These are phyloP conservation scores for Moesziomyces sp. DNA, from an alignment of 1,284 basidiomycete genomes.

Conservation along the genomic window DNA sequence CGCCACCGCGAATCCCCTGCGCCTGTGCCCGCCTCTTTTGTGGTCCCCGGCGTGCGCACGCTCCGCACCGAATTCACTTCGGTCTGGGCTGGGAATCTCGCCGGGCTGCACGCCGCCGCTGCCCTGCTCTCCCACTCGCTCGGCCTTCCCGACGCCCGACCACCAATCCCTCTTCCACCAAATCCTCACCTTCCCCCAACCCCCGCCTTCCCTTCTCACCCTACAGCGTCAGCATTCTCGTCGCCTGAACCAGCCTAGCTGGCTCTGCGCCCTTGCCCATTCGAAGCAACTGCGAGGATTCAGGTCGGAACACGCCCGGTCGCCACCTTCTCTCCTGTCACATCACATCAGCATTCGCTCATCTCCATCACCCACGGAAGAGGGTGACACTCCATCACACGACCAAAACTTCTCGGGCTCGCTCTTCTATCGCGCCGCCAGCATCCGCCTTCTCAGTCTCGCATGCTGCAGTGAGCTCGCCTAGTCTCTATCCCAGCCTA, in stretches of 20 bases:
- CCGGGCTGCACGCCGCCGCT: neutral
- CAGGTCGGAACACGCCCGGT: neutral
- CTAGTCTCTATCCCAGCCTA: neutral
- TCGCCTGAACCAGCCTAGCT: neutral
- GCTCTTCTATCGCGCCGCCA: too few relatives aligned
- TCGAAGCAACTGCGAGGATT: neutral
- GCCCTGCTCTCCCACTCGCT: neutral
- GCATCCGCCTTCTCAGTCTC: too few relatives aligned
- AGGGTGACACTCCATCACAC: too few relatives aligned
- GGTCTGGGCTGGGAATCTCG: too few relatives aligned
- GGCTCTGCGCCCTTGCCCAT: neutral
- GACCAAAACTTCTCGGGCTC: too few relatives aligned
- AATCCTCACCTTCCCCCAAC: neutral
- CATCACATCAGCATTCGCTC: too few relatives aligned
- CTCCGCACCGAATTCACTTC: neutral
- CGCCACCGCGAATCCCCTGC: neutral
- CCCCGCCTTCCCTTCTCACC: neutral
- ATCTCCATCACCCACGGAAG: too few relatives aligned
- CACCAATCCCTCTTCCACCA: neutral
- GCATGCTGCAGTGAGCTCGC: slow-evolving; percentile 8
- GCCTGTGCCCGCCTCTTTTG: neutral
- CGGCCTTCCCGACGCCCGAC: neutral
- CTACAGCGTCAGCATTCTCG: too few relatives aligned
- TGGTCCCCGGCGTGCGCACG: neutral
- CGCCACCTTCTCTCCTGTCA: too few relatives aligned